These are phyloP conservation scores for Rehmannia glutinosa DNA, from an alignment of 257 asterid species.

Conservation along the genomic window DNA sequence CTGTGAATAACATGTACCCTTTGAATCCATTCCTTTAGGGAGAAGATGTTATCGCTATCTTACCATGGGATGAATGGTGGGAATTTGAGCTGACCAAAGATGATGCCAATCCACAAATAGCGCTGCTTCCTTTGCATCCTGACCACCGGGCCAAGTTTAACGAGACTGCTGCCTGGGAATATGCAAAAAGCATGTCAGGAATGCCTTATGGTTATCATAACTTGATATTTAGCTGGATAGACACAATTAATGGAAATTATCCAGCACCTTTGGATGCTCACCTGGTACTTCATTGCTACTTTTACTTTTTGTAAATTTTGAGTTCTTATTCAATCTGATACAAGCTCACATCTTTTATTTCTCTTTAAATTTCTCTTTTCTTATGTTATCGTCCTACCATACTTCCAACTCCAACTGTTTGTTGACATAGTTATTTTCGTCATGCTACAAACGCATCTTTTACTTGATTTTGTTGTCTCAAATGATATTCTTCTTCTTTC, in stretches of 20 bases:
- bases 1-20: too few species aligned
- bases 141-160: slow-evolving; percentile 78
- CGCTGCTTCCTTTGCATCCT: slow-evolving; percentile 77
- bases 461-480: too few species aligned
- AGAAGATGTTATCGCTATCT: slow-evolving; percentile 67
- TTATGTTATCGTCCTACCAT: neutral
- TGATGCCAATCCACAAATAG: slow-evolving; percentile 78
- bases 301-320: neutral
- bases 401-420: too few species aligned
- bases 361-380: slow-evolving; percentile 15
- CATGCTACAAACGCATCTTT: too few species aligned
- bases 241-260: slow-evolving; percentile 67
- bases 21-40: too few species aligned
- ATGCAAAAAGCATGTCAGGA: slow-evolving; percentile 80
- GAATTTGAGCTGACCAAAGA: slow-evolving; percentile 73
- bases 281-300: slow-evolving; percentile 46
- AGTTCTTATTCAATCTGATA: too few species aligned
- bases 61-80: slow-evolving; percentile 99
- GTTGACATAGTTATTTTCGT: too few species aligned
- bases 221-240: slow-evolving; percentile 94
- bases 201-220: slow-evolving; percentile 87
- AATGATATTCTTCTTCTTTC: too few species aligned
- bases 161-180: slow-evolving; percentile 88
- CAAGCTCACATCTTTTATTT: too few species aligned
- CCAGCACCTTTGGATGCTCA: slow-evolving; percentile 87